A percentile compares a stretch with the other conserved stretches of the same genome.
Evolutionary conservation across 2,329 filamentous ascomycete genomes (phyloP).

Genomic region (Aspergillus tubingensis): DNA sequence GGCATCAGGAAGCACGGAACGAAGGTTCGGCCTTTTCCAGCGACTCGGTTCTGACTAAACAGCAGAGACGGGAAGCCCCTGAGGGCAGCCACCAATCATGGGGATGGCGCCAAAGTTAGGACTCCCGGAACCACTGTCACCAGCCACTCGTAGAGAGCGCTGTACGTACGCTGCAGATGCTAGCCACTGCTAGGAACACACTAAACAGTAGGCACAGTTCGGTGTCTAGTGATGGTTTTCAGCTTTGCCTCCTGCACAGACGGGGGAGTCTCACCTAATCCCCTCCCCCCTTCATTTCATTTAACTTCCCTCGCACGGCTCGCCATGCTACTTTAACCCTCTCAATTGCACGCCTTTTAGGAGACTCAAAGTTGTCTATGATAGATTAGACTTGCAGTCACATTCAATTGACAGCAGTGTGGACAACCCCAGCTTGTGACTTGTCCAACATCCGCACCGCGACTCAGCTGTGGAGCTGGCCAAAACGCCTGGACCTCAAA

Average conservation of each 20-base stretch:
- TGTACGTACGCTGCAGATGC: neutral
- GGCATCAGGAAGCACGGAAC: neutral
- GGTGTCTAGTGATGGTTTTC: neutral
- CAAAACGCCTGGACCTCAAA: conserved; percentile 20
- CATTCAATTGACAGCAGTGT: neutral
- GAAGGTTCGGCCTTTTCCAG: neutral
- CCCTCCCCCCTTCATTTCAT: conserved; percentile 1
- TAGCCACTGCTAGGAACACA: neutral
- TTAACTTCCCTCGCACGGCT: neutral
- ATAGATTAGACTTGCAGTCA: neutral
- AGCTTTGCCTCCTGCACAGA: conserved; percentile 1
- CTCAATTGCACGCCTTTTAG: neutral
- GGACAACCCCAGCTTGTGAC: neutral
- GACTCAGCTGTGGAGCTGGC: conserved; percentile 19
- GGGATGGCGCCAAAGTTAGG: neutral
- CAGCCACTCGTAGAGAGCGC: neutral
- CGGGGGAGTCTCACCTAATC: conserved; percentile 6
- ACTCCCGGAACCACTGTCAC: neutral
- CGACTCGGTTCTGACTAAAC: neutral
- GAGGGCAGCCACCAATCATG: neutral
- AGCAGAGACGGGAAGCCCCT: conserved; percentile 1
- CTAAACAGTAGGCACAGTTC: neutral
- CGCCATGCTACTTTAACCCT: neutral
- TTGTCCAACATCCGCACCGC: conserved; percentile 1
- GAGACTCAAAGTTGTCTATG: neutral